Conservation (phyloP, 441 rosid species). For the Gossypium gossypioides region DNA sequence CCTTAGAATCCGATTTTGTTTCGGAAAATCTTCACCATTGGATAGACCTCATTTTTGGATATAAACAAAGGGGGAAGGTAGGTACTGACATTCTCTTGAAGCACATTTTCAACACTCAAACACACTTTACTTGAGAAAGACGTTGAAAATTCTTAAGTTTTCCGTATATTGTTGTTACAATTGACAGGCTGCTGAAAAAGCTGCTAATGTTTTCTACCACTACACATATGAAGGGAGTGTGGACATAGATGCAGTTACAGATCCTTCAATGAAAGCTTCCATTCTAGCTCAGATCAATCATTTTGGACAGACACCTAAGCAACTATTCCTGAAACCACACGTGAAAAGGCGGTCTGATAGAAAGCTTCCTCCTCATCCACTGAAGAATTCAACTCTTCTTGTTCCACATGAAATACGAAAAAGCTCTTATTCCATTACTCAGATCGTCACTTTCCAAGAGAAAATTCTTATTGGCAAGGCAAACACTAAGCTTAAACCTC, state of each 20-base stretch:
- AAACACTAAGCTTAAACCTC: conserved; percentile 76
- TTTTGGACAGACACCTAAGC: conserved; percentile 84
- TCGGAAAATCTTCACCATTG: conserved; percentile 98
- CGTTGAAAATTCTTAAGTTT: background rate
- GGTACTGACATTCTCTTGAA: conserved; percentile 14
- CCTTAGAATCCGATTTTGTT: conserved; percentile 90
- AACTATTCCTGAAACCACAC: conserved; percentile 64
- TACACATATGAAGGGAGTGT: conserved; percentile 87
- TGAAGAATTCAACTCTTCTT: conserved; percentile 73
- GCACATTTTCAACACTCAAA: background rate
- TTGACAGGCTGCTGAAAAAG: conserved; percentile 85
- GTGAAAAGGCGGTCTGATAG: conserved; percentile 59
- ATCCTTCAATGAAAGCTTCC: conserved; percentile 81
- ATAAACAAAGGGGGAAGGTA: conserved; percentile 98
- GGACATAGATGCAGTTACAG: conserved; percentile 72
- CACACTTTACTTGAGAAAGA: background rate
- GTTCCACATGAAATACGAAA: conserved; percentile 82
- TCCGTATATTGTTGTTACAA: conserved; percentile 10
- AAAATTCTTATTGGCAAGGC: conserved; percentile 70
- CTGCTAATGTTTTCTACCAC: conserved; percentile 77
- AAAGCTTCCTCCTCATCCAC: conserved; percentile 74
- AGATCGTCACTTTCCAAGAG: conserved; percentile 67
- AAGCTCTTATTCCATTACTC: conserved; percentile 60
- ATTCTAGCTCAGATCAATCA: conserved; percentile 79
- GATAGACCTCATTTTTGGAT: conserved; percentile 99